Evolutionary conservation across 1,139 yeast species (phyloP), one percentile per base, ranked within the genome.

Genomic region (Yamadazyma membranifaciens): DNA sequence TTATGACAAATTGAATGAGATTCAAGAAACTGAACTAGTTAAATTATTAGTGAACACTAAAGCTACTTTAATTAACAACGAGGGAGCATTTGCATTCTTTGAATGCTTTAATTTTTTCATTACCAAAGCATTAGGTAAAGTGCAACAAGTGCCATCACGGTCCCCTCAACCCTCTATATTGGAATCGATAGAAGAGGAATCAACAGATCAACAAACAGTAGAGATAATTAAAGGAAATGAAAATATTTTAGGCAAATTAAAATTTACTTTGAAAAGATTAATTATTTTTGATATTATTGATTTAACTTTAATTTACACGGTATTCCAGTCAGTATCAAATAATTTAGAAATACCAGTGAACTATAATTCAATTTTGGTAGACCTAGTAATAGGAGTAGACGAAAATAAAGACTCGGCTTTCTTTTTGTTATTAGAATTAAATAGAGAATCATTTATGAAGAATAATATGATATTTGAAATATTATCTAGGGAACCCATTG

Each of bases 11-110:
- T 27, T 50, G 9, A 22, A 33, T 9, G 27, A 22, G 2, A 39
- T 38, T 11, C 47, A 50, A 24, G 50, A 47, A 12, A 34, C 24
- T 6, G 26, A 29, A 2, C 36, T 51, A 10, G 42, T 51, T 4
- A 56, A 55, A 32, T 33, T 59, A 9, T 43, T 62, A 29, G 45
- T 52, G n/a, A 55, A 57, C 41, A 43, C 57, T 6, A 51, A 52
- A 33, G 46, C 45, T 11, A 33, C 42, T 4, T 40, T 56, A 5
- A 20, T 29, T 12, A 38, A 41, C 9, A 17, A 33, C 2, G 56
- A 52, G 11, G 48, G 47, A 20, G 34, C 41, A 2, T 49, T 36
- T 27, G 25, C 45, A 2, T 43, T 48, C 29, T 34, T 38, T 16
- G 54, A 50, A 24, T 49, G 54, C 31, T 39, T 48, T 17, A 42